Conservation (phyloP, 106 monocot species). For the Vanilla planifolia region DNA sequence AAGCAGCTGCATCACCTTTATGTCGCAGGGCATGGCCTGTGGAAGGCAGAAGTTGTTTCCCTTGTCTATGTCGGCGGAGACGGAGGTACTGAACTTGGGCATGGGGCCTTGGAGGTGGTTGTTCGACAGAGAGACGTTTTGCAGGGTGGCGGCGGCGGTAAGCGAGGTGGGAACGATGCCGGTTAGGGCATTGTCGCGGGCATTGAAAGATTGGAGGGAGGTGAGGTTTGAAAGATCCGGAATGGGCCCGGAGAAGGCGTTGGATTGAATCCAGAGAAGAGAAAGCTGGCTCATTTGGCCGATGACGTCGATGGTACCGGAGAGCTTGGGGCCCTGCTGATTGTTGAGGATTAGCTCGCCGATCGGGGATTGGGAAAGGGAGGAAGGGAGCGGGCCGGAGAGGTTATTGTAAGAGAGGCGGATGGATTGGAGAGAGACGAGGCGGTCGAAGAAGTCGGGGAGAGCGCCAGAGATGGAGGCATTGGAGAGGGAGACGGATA, state of each 20-base stretch:
- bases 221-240: slow-evolving; percentile 70
- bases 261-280: slow-evolving; percentile 62
- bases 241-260: slow-evolving; percentile 73
- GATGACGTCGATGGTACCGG: slow-evolving; percentile 58
- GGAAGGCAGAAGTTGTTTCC: slow-evolving; percentile 69
- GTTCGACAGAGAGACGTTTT: slow-evolving; percentile 50
- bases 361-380: slow-evolving; percentile 29
- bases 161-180: slow-evolving; percentile 60
- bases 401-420: slow-evolving; percentile 70
- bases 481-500: slow-evolving; percentile 53
- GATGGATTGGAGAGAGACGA: slow-evolving; percentile 30
- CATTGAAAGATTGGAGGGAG: slow-evolving; percentile 40
- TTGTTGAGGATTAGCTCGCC: slow-evolving; percentile 53
- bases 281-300: slow-evolving; percentile 42
- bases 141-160: slow-evolving; percentile 11
- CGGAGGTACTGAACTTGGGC: slow-evolving; percentile 27
- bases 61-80: slow-evolving; percentile 24
- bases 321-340: slow-evolving; percentile 40
- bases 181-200: slow-evolving; percentile 70
- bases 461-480: slow-evolving; percentile 39
- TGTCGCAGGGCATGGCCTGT: slow-evolving; percentile 42
- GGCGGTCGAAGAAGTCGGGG: slow-evolving; percentile 37
- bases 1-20: slow-evolving; percentile 39
- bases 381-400: slow-evolving; percentile 33
- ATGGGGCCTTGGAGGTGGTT: slow-evolving; percentile 78